phyloP scores from a whole-genome alignment of 345 rosid species.

The Populus simonii region DNA sequence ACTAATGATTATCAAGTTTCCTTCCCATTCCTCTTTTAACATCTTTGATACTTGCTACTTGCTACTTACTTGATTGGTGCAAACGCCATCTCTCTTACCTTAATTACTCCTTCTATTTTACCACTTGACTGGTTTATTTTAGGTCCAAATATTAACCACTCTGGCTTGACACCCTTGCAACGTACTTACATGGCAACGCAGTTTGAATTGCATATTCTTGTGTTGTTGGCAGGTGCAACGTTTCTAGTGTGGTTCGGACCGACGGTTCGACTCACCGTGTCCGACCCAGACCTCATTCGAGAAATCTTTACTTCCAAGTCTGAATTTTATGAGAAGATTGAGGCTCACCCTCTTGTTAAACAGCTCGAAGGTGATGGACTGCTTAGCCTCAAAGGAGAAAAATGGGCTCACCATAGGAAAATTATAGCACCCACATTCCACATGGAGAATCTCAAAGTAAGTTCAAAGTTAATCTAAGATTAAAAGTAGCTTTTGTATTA shows the following conservation, averaged over 20 bases:
- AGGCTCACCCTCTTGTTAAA: conserved; percentile 27
- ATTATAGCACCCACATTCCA: conserved; percentile 57
- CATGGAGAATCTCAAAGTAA: conserved; percentile 58
- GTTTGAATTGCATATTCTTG: background rate
- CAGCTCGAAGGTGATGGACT: conserved; percentile 39
- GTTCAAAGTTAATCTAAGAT: background rate
- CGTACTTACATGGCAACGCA: background rate
- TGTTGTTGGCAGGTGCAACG: conserved; percentile 34
- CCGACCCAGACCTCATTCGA: conserved; percentile 43
- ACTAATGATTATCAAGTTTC: conserved; percentile 36
- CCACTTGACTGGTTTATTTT: background rate
- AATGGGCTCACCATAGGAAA: conserved; percentile 54
- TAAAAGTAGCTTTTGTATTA: background rate
- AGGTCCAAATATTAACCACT: background rate
- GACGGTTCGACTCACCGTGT: conserved; percentile 36
- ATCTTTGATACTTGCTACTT: conserved; percentile 41
- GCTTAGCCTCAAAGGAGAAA: conserved; percentile 36
- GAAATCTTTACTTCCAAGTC: conserved; percentile 41
- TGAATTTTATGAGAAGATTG: conserved; percentile 34
- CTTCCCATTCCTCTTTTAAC: conserved; percentile 45
- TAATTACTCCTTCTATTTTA: background rate
- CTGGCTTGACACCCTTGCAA: background rate
- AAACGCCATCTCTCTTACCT: background rate
- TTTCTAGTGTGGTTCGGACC: conserved; percentile 53
- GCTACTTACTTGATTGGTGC: conserved; percentile 15